These are phyloP conservation scores for Turnera subulata DNA, from an alignment of 345 rosid species.

Conservation along the genomic window DNA sequence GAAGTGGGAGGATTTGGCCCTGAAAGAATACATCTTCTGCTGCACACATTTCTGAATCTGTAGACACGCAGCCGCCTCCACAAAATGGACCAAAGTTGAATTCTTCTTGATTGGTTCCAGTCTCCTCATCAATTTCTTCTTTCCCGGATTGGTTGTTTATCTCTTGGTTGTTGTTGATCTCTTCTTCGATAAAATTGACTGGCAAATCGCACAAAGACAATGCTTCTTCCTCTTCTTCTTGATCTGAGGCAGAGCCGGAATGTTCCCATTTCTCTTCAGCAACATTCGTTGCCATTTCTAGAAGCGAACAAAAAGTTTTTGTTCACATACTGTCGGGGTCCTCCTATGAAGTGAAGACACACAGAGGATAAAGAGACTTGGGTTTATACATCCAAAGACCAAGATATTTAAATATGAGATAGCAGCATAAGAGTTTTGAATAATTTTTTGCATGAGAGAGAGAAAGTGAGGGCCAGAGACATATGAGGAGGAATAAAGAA, in stretches of 20 bases:
- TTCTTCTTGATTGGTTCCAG: constrained; percentile 35
- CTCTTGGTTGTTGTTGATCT: background rate
- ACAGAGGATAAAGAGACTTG: background rate
- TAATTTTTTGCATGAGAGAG: constrained; percentile 1
- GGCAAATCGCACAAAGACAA: constrained; percentile 70
- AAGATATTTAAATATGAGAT: constrained; percentile 18
- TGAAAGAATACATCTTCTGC: constrained; percentile 75
- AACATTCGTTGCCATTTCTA: constrained; percentile 1
- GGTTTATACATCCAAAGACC: constrained; percentile 9
- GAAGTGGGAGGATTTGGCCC: constrained; percentile 66
- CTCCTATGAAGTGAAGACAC: constrained; percentile 12
- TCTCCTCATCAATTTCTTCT: constrained; percentile 12
- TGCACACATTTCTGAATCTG: constrained; percentile 55
- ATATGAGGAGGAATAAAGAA: constrained; percentile 17
- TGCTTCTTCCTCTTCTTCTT: constrained; percentile 58
- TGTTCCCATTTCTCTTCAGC: constrained; percentile 17
- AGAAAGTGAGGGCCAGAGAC: constrained; percentile 14
- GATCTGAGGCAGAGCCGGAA: constrained; percentile 1
- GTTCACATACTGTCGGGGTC: constrained; percentile 2
- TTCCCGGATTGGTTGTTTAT: no score
- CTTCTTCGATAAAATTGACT: constrained; percentile 27
- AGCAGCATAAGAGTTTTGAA: constrained; percentile 2
- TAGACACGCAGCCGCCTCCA: constrained; percentile 29
- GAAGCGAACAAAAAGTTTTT: background rate
- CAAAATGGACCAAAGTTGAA: constrained; percentile 47